phyloP scores from a whole-genome alignment of 192 early-diverging fungal genomes.

The Rhizophagus sp. region DNA sequence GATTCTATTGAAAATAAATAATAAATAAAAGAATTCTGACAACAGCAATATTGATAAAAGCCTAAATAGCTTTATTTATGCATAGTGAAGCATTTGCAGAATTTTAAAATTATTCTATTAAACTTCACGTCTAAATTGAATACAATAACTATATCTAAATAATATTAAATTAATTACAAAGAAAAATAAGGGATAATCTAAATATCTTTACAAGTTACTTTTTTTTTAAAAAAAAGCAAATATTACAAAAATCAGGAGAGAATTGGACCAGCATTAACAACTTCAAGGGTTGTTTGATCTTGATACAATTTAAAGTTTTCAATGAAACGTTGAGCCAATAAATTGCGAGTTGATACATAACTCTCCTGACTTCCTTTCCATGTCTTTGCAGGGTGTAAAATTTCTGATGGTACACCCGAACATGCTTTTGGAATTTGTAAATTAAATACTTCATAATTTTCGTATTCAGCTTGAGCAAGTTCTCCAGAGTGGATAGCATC shows the following conservation, averaged over 20 bases:
- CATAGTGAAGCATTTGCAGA: too few species aligned
- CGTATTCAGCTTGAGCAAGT: slow-evolving; percentile 81
- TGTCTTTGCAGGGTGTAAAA: slow-evolving; percentile 84
- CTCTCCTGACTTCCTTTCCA: slow-evolving; percentile 80
- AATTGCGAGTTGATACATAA: slow-evolving; percentile 65
- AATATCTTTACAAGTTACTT: too few species aligned
- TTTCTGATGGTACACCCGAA: slow-evolving; percentile 75
- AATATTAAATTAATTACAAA: too few species aligned
- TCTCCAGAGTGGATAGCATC: slow-evolving; percentile 96
- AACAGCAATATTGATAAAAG: too few species aligned
- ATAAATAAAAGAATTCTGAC: too few species aligned
- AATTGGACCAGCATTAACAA: slow-evolving; percentile 68
- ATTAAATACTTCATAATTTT: slow-evolving; percentile 86
- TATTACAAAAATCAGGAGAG: neutral
- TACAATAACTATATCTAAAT: too few species aligned
- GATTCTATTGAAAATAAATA: too few species aligned
- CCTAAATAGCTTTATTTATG: too few species aligned
- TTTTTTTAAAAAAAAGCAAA: too few species aligned
- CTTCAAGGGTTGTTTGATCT: slow-evolving; percentile 67
- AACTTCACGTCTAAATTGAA: too few species aligned
- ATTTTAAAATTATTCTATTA: too few species aligned
- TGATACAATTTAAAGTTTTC: slow-evolving; percentile 89
- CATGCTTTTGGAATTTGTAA: slow-evolving; percentile 82
- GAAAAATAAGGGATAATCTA: too few species aligned
- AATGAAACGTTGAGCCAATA: slow-evolving; percentile 84